Base-by-base conservation (phyloP, 176 grass and related monocot species). In the Pontederia paniculata region DNA sequence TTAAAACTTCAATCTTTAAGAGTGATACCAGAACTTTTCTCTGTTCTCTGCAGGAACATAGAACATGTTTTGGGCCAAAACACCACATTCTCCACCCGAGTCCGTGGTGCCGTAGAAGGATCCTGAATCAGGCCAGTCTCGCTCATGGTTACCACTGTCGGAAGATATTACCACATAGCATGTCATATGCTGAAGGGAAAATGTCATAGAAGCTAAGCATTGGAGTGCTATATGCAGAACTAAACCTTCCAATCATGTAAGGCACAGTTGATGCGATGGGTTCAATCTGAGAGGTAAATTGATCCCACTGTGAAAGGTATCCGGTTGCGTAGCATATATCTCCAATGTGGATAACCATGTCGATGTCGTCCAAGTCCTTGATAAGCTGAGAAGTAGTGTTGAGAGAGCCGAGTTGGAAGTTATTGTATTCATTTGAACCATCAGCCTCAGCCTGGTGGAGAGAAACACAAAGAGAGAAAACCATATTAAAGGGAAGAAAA, bases 261-360 rank as follows among this genome's bases (percentile, higher is more conserved):
- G 85, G 91, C 18, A 96, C 79, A 52, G 70, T 68, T 15, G 86
- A 81, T 22, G 85, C 85, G 71, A 96, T 81, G 45, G 85, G 82
- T 74, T 96, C 91, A 53, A 89, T 67, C 59, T 89, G 91, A 68
- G 79, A 82, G 9, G 85, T 89, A 60, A 89, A 96, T 76, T 96
- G 85, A 80, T 96, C 91, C 85, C 91, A 96, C 41, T 96, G 91
- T 66, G 85, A 96, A 12, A 96, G 62, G 69, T 96, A 96, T 28
- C 91, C 91, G 81, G 73, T 89, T 41, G 90, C 82, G 52, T 96
- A 96, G 16, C 55, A 44, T 59, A 89, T 71, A 48, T 96, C 91
- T 56, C 91, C 91, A 65, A 83, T 89, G 67, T 89, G 82, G 54
- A 96, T 55, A 75, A 96, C 79, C 65, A 89, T 78, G 48, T 89